These are phyloP conservation scores for Cudoniella acicularis DNA, from an alignment of 495 filamentous ascomycete genomes.

Conservation along the genomic window DNA sequence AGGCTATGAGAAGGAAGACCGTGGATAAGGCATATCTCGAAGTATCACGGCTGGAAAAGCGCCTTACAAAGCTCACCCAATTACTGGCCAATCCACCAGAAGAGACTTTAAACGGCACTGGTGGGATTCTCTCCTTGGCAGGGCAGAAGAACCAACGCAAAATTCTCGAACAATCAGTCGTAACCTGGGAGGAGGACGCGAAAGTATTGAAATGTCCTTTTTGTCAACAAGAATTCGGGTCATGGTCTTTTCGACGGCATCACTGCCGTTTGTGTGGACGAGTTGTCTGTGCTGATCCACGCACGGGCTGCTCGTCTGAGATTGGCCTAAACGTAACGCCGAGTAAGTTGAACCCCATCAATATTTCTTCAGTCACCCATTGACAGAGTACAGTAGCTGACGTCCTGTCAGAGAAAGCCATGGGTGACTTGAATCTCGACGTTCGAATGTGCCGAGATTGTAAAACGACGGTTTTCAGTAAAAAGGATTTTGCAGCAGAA, in stretches of 20 bases:
- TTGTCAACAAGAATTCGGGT: slow-evolving; percentile 89
- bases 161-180: slow-evolving; percentile 81
- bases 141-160: slow-evolving; percentile 64
- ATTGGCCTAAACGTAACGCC: slow-evolving; percentile 73
- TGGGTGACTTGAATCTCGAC: slow-evolving; percentile 63
- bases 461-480: slow-evolving; percentile 76
- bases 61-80: slow-evolving; percentile 85
- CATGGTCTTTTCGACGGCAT: slow-evolving; percentile 84
- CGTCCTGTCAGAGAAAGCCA: slow-evolving; percentile 57
- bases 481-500: slow-evolving; percentile 74
- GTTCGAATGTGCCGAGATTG: slow-evolving; percentile 91
- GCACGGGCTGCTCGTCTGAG: slow-evolving; percentile 80
- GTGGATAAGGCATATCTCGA: slow-evolving; percentile 85
- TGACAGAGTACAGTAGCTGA: slow-evolving; percentile 39
- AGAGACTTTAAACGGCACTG: slow-evolving; percentile 27
- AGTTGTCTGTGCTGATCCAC: slow-evolving; percentile 84
- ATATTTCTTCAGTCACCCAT: slow-evolving; percentile 11
- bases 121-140: slow-evolving; percentile 26
- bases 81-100: slow-evolving; percentile 69
- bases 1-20: slow-evolving; percentile 61
- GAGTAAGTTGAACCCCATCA: slow-evolving; percentile 45
- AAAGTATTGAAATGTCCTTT: slow-evolving; percentile 80
- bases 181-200: slow-evolving; percentile 92
- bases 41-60: slow-evolving; percentile 83
- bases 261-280: slow-evolving; percentile 91